Evolutionary conservation across 768 basidiomycete species (phyloP).

Genomic region (Candolleomyces efflorescens): DNA sequence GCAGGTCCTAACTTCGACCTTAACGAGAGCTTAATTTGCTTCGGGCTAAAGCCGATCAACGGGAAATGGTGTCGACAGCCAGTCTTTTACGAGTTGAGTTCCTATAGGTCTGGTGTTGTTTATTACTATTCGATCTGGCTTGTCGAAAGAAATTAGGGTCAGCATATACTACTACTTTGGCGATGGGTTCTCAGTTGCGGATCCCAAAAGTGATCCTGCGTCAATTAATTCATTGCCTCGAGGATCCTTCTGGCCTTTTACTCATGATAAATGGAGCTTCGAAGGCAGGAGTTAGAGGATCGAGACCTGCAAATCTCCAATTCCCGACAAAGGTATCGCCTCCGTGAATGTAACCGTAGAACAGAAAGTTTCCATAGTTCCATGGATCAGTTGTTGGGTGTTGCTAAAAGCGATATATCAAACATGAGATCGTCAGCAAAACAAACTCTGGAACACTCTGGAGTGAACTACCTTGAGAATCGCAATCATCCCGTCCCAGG

Average conservation of each 20-base stretch:
- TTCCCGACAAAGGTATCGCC: slow-evolving; percentile 66
- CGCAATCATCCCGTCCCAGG: slow-evolving; percentile 58
- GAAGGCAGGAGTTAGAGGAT: not conserved
- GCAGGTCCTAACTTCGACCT: no score
- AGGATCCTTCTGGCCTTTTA: slow-evolving; percentile 1
- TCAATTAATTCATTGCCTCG: no score
- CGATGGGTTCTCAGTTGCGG: no score
- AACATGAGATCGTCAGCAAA: not conserved
- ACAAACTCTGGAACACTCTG: slow-evolving; percentile 20
- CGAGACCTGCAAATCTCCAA: slow-evolving; percentile 50
- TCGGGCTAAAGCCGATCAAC: no score
- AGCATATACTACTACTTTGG: no score
- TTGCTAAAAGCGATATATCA: not conserved
- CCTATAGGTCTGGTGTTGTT: no score
- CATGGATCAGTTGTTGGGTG: not conserved
- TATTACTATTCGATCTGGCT: no score
- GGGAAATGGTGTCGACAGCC: no score
- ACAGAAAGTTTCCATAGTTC: slow-evolving; percentile 30
- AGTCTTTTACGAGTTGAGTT: no score
- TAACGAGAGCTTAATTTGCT: no score
- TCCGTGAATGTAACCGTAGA: slow-evolving; percentile 70
- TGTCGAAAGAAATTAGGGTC: no score
- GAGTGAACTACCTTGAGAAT: slow-evolving; percentile 32
- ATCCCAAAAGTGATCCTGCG: no score
- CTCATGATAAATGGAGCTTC: slow-evolving; percentile 7